Evolutionary conservation across 306 rosid species (phyloP), one percentile per base, ranked within the genome.

Genomic region (Arachis hypogaea): DNA sequence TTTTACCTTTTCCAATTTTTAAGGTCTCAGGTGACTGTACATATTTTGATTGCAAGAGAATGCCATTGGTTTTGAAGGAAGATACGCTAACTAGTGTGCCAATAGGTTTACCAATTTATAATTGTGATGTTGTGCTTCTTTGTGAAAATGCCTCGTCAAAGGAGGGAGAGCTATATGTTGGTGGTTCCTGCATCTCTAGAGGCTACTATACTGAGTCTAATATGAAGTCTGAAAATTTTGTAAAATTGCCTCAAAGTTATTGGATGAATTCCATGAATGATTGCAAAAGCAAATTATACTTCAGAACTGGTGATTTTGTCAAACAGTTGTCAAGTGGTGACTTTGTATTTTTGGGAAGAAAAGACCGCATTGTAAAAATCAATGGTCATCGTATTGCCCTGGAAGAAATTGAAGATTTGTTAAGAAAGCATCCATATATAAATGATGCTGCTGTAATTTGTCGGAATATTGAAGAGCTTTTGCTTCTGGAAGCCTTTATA

Each of bases 11-110:
- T 74, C 62, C 33, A n/a, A 43, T 71, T 78, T 29, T 75, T 30
- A 70, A 93, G 98, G 96, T 93, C 11, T 85, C 98, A 11, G 98
- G 98, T 57, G 98, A 93, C 81, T 93, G 97, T 77, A 91, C 91
- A 54, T 93, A 89, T 88, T 93, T 93, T 86, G 97, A 93, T 81
- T 93, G 98, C 93, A 86, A 89, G 91, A 93, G 77, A 82, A 69
- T 93, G 82, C 84, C 93, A n/a, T 51, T 62, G 80, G 81, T 85
- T 82, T 79, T 91, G 84, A 86, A 87, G 87, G 81, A 81, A 45
- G 88, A 89, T 73, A 64, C 51, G 43, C 77, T 89, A 43, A 71
- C 80, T 36, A 90, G 82, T 78, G 92, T 93, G 66, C 98, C 98
- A n/a, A 89, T 93, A 80, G 98, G 98, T 68, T 66, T 84, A 63